Conservation (phyloP, 164 flowering plant genomes). For the Tinospora cordifolia region DNA sequence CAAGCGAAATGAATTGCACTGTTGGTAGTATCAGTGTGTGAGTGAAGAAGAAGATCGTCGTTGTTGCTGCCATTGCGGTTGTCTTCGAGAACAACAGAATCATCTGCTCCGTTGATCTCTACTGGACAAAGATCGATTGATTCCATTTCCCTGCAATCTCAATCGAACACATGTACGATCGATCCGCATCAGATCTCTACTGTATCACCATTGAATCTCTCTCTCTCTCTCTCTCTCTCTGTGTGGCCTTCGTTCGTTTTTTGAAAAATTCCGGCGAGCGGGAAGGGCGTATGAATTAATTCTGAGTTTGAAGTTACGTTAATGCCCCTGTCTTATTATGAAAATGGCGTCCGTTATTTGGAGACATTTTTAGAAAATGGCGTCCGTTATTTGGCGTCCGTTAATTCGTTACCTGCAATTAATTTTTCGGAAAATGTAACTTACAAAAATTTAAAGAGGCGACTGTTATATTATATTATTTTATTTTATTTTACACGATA, state of each 20-base stretch:
- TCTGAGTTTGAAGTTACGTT: no score
- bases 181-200: not conserved
- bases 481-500: no score
- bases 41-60: not conserved
- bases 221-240: slow-evolving; percentile 1
- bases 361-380: no score
- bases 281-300: not conserved
- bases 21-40: not conserved
- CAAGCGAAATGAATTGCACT: slow-evolving; percentile 20
- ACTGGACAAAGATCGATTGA: slow-evolving; percentile 28
- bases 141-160: slow-evolving; percentile 26
- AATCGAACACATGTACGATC: not conserved
- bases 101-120: slow-evolving; percentile 39
- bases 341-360: no score
- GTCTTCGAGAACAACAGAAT: slow-evolving; percentile 30
- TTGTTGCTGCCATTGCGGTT: not conserved
- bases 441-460: no score
- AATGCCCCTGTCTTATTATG: no score
- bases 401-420: no score
- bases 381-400: no score
- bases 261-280: slow-evolving; percentile 6
- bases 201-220: slow-evolving; percentile 1
- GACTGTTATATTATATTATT: no score
- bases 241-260: not conserved
- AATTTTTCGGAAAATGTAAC: no score